phyloP scores from a whole-genome alignment of 331 rosid genomes.

The Arachis monticola region DNA sequence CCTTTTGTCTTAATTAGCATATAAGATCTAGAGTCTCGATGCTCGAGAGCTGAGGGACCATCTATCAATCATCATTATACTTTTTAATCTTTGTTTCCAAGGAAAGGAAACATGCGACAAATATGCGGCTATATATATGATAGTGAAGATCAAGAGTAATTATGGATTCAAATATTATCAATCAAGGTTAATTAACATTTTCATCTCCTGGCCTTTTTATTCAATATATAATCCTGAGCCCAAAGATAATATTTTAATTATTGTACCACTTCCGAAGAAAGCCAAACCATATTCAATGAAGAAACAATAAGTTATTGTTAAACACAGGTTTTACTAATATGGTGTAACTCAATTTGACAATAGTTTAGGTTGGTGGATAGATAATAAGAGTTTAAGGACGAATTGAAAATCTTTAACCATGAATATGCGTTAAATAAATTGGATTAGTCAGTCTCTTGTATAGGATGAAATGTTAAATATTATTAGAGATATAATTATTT shows the following conservation, averaged over 20 bases:
- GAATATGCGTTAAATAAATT: too few relatives aligned
- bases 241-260: background rate
- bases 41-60: constrained; percentile 19
- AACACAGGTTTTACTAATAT: background rate
- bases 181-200: constrained; percentile 6
- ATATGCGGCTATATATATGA: constrained; percentile 5
- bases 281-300: background rate
- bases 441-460: too few relatives aligned
- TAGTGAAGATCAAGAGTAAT: constrained; percentile 22
- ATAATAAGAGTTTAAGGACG: too few relatives aligned
- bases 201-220: background rate
- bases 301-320: constrained; percentile 2
- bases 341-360: too few relatives aligned
- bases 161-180: background rate
- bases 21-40: constrained; percentile 14
- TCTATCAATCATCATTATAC: constrained; percentile 29
- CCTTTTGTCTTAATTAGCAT: constrained; percentile 21
- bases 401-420: too few relatives aligned
- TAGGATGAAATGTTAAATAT: too few relatives aligned
- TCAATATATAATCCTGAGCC: background rate
- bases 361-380: too few relatives aligned
- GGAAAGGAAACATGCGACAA: constrained; percentile 34
- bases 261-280: background rate
- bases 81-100: constrained; percentile 44
- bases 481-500: too few relatives aligned